Conservation (phyloP, 1,284 basidiomycete species). For the Ceraceosorus bombacis region DNA sequence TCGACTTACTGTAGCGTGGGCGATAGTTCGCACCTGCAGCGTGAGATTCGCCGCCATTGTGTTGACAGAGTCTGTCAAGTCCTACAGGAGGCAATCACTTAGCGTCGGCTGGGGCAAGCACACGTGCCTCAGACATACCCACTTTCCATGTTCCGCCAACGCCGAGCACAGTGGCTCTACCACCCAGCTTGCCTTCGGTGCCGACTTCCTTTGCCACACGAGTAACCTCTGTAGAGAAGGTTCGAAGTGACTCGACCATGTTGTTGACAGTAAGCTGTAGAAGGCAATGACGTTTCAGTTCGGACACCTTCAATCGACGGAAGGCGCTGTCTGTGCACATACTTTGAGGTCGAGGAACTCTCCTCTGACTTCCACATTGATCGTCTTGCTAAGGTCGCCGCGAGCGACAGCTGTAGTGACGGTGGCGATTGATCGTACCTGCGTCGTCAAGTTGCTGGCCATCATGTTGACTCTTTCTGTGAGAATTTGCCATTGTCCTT, state of each 20-base stretch:
- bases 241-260: slow-evolving; percentile 48
- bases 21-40: slow-evolving; percentile 87
- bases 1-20: slow-evolving; percentile 62
- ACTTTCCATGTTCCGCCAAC: slow-evolving; percentile 50
- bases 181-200: slow-evolving; percentile 48
- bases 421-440: slow-evolving; percentile 60
- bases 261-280: slow-evolving; percentile 40
- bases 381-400: slow-evolving; percentile 47
- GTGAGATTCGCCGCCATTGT: slow-evolving; percentile 65
- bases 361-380: slow-evolving; percentile 47
- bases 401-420: slow-evolving; percentile 46
- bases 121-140: not conserved
- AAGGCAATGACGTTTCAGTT: not conserved
- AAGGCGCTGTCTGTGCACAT: not conserved
- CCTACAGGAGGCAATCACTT: slow-evolving; percentile 36
- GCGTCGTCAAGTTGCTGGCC: slow-evolving; percentile 70
- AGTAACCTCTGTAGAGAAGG: slow-evolving; percentile 49
- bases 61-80: slow-evolving; percentile 72
- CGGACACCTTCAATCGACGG: not conserved
- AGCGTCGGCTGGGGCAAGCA: not conserved
- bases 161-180: slow-evolving; percentile 47
- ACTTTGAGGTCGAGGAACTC: slow-evolving; percentile 47
- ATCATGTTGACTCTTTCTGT: slow-evolving; percentile 50
- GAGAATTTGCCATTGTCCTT: slow-evolving; percentile 51
- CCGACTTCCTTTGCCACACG: slow-evolving; percentile 49